These are phyloP conservation scores for Carex arenaria DNA, from an alignment of 202 grass and related monocot genomes.

Conservation along the genomic window DNA sequence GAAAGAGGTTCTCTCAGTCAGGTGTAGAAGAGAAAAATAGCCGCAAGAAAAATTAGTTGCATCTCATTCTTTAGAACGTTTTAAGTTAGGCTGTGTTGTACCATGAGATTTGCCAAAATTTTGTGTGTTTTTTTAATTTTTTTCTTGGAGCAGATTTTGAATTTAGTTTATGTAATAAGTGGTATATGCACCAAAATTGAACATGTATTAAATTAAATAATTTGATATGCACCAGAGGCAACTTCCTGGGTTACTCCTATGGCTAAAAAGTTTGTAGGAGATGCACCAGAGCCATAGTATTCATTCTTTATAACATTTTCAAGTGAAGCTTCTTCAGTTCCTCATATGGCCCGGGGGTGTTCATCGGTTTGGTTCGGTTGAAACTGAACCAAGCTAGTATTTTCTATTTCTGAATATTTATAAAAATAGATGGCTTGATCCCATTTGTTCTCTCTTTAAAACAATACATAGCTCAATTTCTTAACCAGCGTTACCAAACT, in stretches of 20 bases:
- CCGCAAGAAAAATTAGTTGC: conserved; percentile 34
- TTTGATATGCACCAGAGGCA: too few species aligned
- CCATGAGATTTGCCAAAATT: neutral
- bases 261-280: neutral
- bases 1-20: conserved; percentile 73
- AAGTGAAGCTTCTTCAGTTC: neutral
- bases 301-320: too few species aligned
- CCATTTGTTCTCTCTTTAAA: neutral
- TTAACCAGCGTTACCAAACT: too few species aligned
- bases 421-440: too few species aligned
- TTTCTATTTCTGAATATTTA: too few species aligned
- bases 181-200: neutral
- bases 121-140: neutral
- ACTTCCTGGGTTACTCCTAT: too few species aligned
- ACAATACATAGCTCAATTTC: neutral
- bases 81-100: neutral
- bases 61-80: neutral
- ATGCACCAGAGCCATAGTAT: too few species aligned
- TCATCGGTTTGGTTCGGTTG: too few species aligned
- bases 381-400: too few species aligned
- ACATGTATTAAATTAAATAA: neutral
- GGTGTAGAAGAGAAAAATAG: conserved; percentile 76
- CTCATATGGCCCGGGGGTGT: neutral
- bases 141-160: neutral
- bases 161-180: neutral